phyloP scores from a whole-genome alignment of 1,139 yeast genomes.

The Saccharomyces hybrid region DNA sequence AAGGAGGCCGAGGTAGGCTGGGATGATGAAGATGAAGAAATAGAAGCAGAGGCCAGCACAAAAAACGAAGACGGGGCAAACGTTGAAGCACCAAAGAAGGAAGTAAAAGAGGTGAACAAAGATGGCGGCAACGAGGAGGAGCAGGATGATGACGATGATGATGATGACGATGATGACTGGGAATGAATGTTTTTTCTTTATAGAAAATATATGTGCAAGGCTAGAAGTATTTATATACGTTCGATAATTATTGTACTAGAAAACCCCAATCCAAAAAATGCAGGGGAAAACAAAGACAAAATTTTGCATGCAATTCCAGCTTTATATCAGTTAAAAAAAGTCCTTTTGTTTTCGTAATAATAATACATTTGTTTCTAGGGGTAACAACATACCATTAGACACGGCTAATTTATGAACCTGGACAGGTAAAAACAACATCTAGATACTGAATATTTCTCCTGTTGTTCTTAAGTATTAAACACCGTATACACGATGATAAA shows the following conservation, averaged over 20 bases:
- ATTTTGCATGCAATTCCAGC: not conserved
- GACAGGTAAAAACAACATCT: too few species aligned
- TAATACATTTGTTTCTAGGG: not conserved
- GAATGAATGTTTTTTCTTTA: slow-evolving; percentile 30
- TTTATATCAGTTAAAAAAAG: not conserved
- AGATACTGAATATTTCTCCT: not conserved
- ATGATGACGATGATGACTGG: slow-evolving; percentile 41
- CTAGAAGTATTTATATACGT: not conserved
- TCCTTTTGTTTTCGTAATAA: not conserved
- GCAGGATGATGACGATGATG: slow-evolving; percentile 7
- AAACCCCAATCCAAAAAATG: not conserved
- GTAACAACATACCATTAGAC: not conserved
- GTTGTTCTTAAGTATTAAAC: not conserved
- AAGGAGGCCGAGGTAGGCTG: slow-evolving; percentile 15
- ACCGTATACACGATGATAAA: slow-evolving; percentile 38
- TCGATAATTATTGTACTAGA: not conserved
- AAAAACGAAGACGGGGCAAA: slow-evolving; percentile 23
- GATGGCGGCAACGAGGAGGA: not conserved
- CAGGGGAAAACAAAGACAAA: not conserved
- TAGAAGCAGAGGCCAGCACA: too few species aligned
- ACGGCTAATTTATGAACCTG: too few species aligned
- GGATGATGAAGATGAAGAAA: slow-evolving; percentile 28
- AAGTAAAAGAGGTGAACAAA: not conserved
- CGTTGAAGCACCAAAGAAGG: slow-evolving; percentile 9
- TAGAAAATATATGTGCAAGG: not conserved